Evolutionary conservation across 2,329 filamentous ascomycete genomes (phyloP).

Genomic region (Metarhizium rileyi): DNA sequence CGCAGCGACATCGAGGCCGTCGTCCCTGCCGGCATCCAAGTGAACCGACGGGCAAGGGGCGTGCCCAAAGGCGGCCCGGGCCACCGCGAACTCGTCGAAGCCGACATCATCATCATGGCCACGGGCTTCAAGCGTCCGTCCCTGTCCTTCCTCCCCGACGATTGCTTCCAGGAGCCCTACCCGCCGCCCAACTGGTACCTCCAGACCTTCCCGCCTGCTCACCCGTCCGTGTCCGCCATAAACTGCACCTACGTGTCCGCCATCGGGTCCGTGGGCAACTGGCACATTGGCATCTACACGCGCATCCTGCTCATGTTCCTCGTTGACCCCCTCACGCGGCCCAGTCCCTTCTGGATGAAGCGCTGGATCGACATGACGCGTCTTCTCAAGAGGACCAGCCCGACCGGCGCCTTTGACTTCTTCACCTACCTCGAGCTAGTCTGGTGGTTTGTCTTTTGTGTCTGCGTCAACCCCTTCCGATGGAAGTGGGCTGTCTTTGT

Average conservation of each 20-base stretch:
- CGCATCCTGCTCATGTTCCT: slow-evolving; percentile 81
- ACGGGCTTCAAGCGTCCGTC: slow-evolving; percentile 71
- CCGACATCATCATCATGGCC: slow-evolving; percentile 72
- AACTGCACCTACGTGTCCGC: slow-evolving; percentile 76
- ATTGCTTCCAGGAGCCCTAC: slow-evolving; percentile 66
- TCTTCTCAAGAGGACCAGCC: slow-evolving; percentile 57
- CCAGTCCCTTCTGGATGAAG: slow-evolving; percentile 66
- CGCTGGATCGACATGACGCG: slow-evolving; percentile 80
- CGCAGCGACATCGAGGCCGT: slow-evolving; percentile 68
- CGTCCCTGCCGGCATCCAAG: slow-evolving; percentile 51
- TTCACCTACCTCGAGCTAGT: slow-evolving; percentile 79
- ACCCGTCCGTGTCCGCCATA: slow-evolving; percentile 66
- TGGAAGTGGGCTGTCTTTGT: slow-evolving; percentile 89
- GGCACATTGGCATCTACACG: slow-evolving; percentile 85
- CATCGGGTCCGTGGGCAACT: slow-evolving; percentile 76
- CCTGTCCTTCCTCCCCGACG: slow-evolving; percentile 62
- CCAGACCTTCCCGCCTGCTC: slow-evolving; percentile 69
- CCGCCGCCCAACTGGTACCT: slow-evolving; percentile 80
- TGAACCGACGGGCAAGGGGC: slow-evolving; percentile 62
- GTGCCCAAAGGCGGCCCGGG: slow-evolving; percentile 72
- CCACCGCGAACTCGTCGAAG: slow-evolving; percentile 52
- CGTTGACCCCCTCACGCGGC: slow-evolving; percentile 65
- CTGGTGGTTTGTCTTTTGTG: slow-evolving; percentile 77
- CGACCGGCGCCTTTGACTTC: slow-evolving; percentile 74
- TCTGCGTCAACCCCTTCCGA: slow-evolving; percentile 71